Base-by-base conservation (phyloP, 139 green algal genomes). In the Chloropicon primus region DNA sequence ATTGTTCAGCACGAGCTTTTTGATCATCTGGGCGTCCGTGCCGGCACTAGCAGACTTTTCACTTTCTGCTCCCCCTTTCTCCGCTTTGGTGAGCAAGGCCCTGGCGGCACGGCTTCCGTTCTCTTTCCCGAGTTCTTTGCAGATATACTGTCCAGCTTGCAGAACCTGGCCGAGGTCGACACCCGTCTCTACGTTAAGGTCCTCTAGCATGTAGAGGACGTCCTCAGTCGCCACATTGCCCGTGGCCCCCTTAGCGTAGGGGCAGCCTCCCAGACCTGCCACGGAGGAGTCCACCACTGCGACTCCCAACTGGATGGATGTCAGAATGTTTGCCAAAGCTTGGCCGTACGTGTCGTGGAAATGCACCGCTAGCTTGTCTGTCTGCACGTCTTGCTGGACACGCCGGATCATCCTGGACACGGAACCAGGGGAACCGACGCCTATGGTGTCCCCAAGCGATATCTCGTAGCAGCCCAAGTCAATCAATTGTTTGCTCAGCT, bases 221-320 rank as follows among this genome's bases (percentile, higher is more conserved):
- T 98, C 94, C 82, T 98, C 94, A 22, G 94, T 98, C 0, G 93
- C 91, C 24, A 97, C 91, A 81, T 98, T 98, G 25, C 94, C 94
- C 24, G 85, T 90, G 21, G 94, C 94, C 1, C 94, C 94, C 26
- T 84, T 86, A 0, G 94, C 93, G 76, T 94, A 98, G 0, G 94
- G 94, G 83, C 94, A 98, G 1, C 94, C 94, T 2, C 94, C 94
- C 27, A 98, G 80, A 0, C 94, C 94, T 1, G 89, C 91, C 17
- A 96, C 85, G 0, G 87, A 91, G 0, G 88, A 79, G 82, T 98
- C 94, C 0, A 97, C 76, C 0, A 88, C 80, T 1, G 27, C 54
- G 0, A 93, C 80, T 23, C 93, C 93, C 81, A 92, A 71, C 62
- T 90, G 88, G 24, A 97, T 80, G 0, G 92, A 77, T 0, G 86